These are phyloP conservation scores for Citrullus colocynthis DNA, from an alignment of 306 rosid genomes.

Conservation along the genomic window DNA sequence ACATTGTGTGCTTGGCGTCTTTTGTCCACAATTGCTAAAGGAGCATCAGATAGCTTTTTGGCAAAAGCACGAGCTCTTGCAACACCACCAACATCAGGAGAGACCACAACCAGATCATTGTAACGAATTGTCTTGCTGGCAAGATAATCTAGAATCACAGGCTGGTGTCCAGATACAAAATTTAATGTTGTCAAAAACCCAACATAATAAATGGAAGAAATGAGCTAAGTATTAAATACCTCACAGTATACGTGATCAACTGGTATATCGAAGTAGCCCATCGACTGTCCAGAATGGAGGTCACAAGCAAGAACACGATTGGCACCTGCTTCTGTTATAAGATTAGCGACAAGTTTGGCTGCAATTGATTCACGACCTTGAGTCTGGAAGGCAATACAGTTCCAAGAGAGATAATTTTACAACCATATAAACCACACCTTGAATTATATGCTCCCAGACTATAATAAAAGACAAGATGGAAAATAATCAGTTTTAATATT, in stretches of 20 bases:
- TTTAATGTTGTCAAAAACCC: not conserved
- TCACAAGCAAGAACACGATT: slow-evolving; percentile 99
- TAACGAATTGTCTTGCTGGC: slow-evolving; percentile 92
- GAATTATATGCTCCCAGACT: not conserved
- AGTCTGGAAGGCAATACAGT: slow-evolving; percentile 37
- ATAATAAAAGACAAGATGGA: not conserved
- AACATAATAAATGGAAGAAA: no score
- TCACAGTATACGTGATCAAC: slow-evolving; percentile 98
- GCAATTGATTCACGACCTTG: slow-evolving; percentile 99
- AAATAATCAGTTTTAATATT: not conserved
- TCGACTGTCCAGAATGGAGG: slow-evolving; percentile 97
- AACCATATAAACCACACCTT: not conserved
- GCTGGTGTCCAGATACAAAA: slow-evolving; percentile 29
- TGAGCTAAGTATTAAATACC: slow-evolving; percentile 27
- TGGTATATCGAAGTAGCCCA: slow-evolving; percentile 97
- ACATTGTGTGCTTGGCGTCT: slow-evolving; percentile 88
- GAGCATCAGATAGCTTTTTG: slow-evolving; percentile 93
- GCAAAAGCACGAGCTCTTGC: slow-evolving; percentile 99
- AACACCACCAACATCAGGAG: slow-evolving; percentile 99
- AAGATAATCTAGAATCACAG: slow-evolving; percentile 96
- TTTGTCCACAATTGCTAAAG: slow-evolving; percentile 95
- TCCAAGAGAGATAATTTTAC: not conserved
- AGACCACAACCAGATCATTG: slow-evolving; percentile 93
- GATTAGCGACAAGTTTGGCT: slow-evolving; percentile 97
- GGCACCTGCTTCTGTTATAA: slow-evolving; percentile 98